phyloP scores from a whole-genome alignment of 495 filamentous ascomycete species.

The Trichoderma parareesei region DNA sequence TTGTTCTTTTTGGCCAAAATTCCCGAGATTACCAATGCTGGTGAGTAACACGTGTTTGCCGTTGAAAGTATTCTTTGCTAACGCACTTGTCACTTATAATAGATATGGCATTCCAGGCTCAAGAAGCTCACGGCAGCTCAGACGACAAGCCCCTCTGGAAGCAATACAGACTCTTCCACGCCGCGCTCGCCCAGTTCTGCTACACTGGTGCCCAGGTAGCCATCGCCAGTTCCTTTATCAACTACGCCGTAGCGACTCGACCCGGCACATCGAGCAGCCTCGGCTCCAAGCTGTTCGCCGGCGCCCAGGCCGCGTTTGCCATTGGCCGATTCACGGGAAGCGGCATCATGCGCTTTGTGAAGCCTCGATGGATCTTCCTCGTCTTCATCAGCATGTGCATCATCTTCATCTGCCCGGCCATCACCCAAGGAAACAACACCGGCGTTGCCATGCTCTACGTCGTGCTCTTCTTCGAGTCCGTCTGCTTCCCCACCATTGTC shows the following conservation, averaged over 20 bases:
- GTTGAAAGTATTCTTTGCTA: too few relatives aligned
- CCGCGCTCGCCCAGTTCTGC: conserved; percentile 59
- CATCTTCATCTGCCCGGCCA: conserved; percentile 50
- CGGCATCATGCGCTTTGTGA: conserved; percentile 39
- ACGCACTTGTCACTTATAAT: neutral
- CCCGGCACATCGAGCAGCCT: conserved; percentile 15
- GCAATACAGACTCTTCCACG: conserved; percentile 61
- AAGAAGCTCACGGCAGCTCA: conserved; percentile 32
- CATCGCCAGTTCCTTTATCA: conserved; percentile 45
- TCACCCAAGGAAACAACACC: conserved; percentile 41
- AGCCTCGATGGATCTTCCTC: conserved; percentile 45
- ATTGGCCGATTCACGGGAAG: conserved; percentile 55
- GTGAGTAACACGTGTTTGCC: conserved; percentile 39
- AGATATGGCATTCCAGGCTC: conserved; percentile 25
- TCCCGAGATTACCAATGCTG: conserved; percentile 67
- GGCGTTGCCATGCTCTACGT: conserved; percentile 53
- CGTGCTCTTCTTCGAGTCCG: conserved; percentile 59
- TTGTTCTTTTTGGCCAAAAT: conserved; percentile 59
- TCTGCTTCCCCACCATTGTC: conserved; percentile 64
- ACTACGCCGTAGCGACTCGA: conserved; percentile 26
- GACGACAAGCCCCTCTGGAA: conserved; percentile 48
- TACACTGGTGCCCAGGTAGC: conserved; percentile 64
- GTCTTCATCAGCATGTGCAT: conserved; percentile 42
- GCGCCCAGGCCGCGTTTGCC: conserved; percentile 59
- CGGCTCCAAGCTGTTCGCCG: conserved; percentile 46